A percentile compares a stretch with the other conserved stretches of the same genome.
Conservation (phyloP, 2,329 filamentous ascomycete genomes). For the Neonectria neomacrospora region DNA sequence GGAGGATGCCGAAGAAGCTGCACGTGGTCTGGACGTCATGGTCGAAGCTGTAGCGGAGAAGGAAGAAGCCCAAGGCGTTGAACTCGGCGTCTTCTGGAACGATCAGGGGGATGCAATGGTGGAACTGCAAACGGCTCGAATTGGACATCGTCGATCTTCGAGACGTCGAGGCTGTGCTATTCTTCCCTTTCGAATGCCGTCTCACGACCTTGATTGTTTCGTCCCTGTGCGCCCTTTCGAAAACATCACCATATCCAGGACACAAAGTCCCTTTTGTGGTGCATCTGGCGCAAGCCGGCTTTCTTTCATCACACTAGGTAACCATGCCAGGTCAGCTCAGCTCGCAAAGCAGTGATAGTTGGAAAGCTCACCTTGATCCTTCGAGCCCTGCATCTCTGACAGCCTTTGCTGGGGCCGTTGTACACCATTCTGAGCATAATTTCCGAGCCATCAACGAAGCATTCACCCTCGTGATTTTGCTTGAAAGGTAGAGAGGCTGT, state of each 20-base stretch:
- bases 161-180: background rate
- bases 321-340: background rate
- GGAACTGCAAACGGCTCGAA: background rate
- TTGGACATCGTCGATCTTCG: background rate
- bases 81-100: constrained; percentile 1
- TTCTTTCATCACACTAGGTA: constrained; percentile 3
- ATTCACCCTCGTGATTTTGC: background rate
- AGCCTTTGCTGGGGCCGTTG: constrained; percentile 14
- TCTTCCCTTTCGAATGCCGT: background rate
- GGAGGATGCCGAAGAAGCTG: constrained; percentile 18
- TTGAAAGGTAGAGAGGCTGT: background rate
- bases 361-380: constrained; percentile 3
- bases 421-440: constrained; percentile 3
- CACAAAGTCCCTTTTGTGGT: background rate
- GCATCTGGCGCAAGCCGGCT: constrained; percentile 7
- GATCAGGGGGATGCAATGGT: background rate
- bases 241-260: constrained; percentile 7
- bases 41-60: constrained; percentile 12
- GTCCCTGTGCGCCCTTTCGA: constrained; percentile 6
- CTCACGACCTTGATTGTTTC: constrained; percentile 4
- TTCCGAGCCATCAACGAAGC: background rate
- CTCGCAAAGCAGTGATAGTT: background rate
- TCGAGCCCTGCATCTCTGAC: constrained; percentile 4
- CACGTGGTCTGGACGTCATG: constrained; percentile 9
- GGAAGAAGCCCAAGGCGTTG: constrained; percentile 14